Base-by-base conservation (phyloP, 163 green algal species). In the Volvox carteri region DNA sequence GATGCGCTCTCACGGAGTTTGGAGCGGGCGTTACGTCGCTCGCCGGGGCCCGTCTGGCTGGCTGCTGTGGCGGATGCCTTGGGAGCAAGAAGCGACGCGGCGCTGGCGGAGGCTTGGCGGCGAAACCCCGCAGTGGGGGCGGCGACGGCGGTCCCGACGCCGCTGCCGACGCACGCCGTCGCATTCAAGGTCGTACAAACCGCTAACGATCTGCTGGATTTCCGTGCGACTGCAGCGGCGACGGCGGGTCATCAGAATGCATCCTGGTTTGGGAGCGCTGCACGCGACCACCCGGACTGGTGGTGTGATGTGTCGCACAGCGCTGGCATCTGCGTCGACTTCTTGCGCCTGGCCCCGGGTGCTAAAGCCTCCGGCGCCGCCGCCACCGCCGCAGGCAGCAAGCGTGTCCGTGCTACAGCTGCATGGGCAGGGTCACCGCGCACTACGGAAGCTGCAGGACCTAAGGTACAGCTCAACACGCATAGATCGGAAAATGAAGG, bases 141-240 rank as follows among this genome's bases (percentile, higher is more conserved):
- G 50, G 50, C 52, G 35, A 19, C n/a, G 35, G 6, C 35, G 14
- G 1, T 35, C 21, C 5, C 37, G 35, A 11, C 50, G 50, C 76
- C 1, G 50, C 4, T 33, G 75, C 30, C 46, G 21, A 14, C 48
- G 75, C n/a, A 33, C 0, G 48, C 30, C 39, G 70, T 35, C 2
- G 75, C 75, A 18, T 8, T 85, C 23, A 35, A 6, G 12, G 77
- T 58, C 35, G 52, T 86, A 33, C 58, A 25, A 25, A 30, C 56
- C 60, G 80, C 80, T 11, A 78, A 50, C 21, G 80, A 87, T 2
- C 60, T 78, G 42, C 18, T 87, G 8, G 80, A 87, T 16, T 23
- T 75, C 18, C 37, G 39, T 54, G 37, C 37, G 68, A 35, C 33
- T 1, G n/a, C 62, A 39, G 33, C 46, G 30, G 62, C 44, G 39